Conservation (phyloP, 2,329 filamentous ascomycete species). For the Ophiostoma montium region DNA sequence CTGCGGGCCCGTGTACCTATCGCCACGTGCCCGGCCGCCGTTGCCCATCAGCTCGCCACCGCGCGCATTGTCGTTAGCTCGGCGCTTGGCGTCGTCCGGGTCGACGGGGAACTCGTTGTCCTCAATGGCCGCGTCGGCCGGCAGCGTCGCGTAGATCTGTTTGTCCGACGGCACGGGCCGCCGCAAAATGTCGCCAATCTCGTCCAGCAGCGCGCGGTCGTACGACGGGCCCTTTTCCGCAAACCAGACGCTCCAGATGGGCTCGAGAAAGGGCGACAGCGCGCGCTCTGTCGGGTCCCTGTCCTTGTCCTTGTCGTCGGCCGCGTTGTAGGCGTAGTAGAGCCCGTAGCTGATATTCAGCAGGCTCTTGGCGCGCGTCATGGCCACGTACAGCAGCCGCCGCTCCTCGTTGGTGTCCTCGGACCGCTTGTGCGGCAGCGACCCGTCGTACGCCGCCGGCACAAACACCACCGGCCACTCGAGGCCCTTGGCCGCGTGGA, state of each 20-base stretch:
- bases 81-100: conserved; percentile 24
- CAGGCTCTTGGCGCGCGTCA: conserved; percentile 81
- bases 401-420: conserved; percentile 83
- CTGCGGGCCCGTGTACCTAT: conserved; percentile 1
- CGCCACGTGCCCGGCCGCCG: not conserved
- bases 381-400: conserved; percentile 82
- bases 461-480: conserved; percentile 96
- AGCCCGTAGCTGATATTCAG: conserved; percentile 74
- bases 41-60: not conserved
- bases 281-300: not conserved
- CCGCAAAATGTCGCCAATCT: conserved; percentile 57
- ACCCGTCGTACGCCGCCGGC: conserved; percentile 77
- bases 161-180: conserved; percentile 44
- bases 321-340: conserved; percentile 40
- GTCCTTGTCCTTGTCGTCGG: not conserved
- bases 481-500: conserved; percentile 88
- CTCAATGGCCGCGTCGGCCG: conserved; percentile 40
- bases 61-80: conserved; percentile 5
- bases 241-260: conserved; percentile 34
- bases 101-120: conserved; percentile 57
- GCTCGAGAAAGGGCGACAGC: conserved; percentile 61
- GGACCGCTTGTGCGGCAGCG: conserved; percentile 74
- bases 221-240: conserved; percentile 55
- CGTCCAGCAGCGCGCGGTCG: conserved; percentile 43
- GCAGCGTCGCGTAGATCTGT: conserved; percentile 37